These are phyloP conservation scores for Penicillium tannophilum DNA, from an alignment of 495 filamentous ascomycete species.

Conservation along the genomic window DNA sequence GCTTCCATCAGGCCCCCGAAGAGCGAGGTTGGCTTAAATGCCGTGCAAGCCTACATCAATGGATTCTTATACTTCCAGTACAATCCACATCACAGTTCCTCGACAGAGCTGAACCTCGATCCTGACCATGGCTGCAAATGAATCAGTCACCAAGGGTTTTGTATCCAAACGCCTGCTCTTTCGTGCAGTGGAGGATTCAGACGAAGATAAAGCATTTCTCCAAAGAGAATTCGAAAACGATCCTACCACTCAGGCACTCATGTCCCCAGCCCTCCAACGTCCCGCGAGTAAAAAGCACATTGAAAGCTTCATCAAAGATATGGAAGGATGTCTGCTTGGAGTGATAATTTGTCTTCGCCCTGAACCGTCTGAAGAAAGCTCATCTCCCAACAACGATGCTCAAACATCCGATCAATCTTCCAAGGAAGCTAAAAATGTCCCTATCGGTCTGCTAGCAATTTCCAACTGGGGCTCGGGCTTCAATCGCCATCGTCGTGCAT, in stretches of 20 bases:
- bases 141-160: background rate
- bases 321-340: background rate
- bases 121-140: background rate
- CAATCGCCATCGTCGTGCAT: slow-evolving; percentile 43
- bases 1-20: background rate
- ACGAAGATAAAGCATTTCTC: slow-evolving; percentile 15
- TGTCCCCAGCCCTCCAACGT: background rate
- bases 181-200: slow-evolving; percentile 12
- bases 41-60: background rate
- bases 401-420: background rate
- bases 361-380: background rate
- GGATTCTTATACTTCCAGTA: background rate
- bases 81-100: background rate
- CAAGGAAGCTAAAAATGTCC: background rate
- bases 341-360: background rate
- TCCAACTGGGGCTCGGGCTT: background rate
- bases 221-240: background rate
- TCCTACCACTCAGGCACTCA: background rate
- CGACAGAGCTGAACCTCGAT: background rate
- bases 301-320: background rate
- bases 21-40: background rate
- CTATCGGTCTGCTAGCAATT: background rate
- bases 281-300: background rate
- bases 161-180: slow-evolving; percentile 11
- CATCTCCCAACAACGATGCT: background rate